phyloP scores from a whole-genome alignment of 2,329 filamentous ascomycete species.

The Ceratocystis eucalypticola region DNA sequence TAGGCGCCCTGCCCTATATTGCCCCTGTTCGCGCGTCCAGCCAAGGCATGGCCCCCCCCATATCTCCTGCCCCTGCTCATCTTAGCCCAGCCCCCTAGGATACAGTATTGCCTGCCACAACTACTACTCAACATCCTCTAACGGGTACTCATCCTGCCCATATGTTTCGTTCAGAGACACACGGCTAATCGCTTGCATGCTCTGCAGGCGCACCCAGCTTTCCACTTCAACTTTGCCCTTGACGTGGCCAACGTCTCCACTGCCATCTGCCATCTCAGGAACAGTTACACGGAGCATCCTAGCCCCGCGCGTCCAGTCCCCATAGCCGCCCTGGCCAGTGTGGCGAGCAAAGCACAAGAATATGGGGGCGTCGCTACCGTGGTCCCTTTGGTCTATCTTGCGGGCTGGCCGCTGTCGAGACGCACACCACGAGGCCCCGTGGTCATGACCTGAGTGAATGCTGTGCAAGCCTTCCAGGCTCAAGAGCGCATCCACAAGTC shows the following conservation, averaged over 20 bases:
- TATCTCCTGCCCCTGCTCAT: too few species aligned
- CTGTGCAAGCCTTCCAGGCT: slow-evolving; percentile 34
- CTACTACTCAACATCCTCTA: slow-evolving; percentile 10
- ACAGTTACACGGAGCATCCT: slow-evolving; percentile 33
- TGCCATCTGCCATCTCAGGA: slow-evolving; percentile 24
- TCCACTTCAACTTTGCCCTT: slow-evolving; percentile 30
- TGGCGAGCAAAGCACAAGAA: slow-evolving; percentile 48
- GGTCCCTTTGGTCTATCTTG: slow-evolving; percentile 29
- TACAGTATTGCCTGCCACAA: not conserved
- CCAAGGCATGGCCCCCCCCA: too few species aligned
- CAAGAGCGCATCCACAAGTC: slow-evolving; percentile 40
- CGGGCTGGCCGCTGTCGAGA: not conserved
- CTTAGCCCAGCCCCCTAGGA: not conserved
- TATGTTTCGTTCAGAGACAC: slow-evolving; percentile 48
- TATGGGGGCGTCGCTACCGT: slow-evolving; percentile 24
- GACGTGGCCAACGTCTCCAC: slow-evolving; percentile 23
- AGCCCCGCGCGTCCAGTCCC: slow-evolving; percentile 47
- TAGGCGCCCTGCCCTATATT: too few species aligned
- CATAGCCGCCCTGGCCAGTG: slow-evolving; percentile 57
- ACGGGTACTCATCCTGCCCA: slow-evolving; percentile 40
- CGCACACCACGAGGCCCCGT: slow-evolving; percentile 36
- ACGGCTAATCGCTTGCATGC: slow-evolving; percentile 36
- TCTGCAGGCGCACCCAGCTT: slow-evolving; percentile 50
- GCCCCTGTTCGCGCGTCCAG: too few species aligned
- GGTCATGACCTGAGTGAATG: slow-evolving; percentile 45